Evolutionary conservation across 495 filamentous ascomycete genomes (phyloP).

Genomic region (Usnea hakonensis): DNA sequence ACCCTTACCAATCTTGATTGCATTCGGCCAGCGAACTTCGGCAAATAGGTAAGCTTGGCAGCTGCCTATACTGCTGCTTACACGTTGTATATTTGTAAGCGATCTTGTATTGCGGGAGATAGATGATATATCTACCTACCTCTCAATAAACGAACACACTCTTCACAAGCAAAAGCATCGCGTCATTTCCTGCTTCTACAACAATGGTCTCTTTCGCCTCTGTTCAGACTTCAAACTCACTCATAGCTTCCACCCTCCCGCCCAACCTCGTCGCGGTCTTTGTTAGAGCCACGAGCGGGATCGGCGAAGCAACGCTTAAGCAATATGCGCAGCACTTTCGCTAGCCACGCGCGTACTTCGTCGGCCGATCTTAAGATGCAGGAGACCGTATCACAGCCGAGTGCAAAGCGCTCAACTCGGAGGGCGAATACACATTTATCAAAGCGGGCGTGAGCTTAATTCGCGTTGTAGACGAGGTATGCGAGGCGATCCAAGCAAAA

Average conservation of each 20-base stretch:
- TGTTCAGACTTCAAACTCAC: constrained; percentile 24
- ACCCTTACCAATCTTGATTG: no score
- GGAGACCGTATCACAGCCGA: constrained; percentile 42
- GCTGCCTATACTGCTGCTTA: no score
- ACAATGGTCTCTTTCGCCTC: constrained; percentile 22
- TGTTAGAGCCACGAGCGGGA: constrained; percentile 58
- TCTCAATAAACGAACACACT: no score
- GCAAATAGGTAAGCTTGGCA: no score
- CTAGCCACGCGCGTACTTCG: constrained; percentile 34
- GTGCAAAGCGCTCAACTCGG: constrained; percentile 25
- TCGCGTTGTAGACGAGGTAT: constrained; percentile 15
- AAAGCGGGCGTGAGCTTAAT: constrained; percentile 12
- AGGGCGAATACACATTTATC: constrained; percentile 11
- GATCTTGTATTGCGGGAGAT: no score
- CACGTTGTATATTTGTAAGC: no score
- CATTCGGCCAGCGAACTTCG: no score
- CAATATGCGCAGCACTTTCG: constrained; percentile 45
- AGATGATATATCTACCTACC: no score
- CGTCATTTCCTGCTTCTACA: no score
- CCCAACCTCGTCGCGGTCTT: constrained; percentile 30
- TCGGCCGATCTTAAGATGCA: constrained; percentile 30
- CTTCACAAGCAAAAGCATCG: no score
- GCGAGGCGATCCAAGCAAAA: constrained; percentile 12
- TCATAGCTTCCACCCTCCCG: constrained; percentile 13
- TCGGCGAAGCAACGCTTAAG: constrained; percentile 52